A percentile compares a stretch with the other conserved stretches of the same genome.
Evolutionary conservation across 2,329 filamentous ascomycete genomes (phyloP).

Genomic region (Paecilomyces formosus): DNA sequence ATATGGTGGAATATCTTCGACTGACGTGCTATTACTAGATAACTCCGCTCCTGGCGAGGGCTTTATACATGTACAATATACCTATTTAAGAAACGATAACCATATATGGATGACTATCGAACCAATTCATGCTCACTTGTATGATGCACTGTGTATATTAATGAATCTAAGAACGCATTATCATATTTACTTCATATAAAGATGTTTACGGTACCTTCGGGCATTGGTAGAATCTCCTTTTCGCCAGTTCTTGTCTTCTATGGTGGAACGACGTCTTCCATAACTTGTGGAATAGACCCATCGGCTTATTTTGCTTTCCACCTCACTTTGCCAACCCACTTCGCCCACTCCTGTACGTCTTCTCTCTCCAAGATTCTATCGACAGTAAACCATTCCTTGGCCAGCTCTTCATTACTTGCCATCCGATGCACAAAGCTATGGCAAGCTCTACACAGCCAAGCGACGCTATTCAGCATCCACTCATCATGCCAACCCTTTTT

Average conservation of each 20-base stretch:
- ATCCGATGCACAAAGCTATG: slow-evolving; percentile 75
- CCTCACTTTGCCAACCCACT: slow-evolving; percentile 64
- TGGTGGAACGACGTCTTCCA: too few species aligned
- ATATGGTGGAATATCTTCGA: not conserved
- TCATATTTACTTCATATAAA: not conserved
- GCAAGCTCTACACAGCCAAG: slow-evolving; percentile 79
- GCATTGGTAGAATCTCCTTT: too few species aligned
- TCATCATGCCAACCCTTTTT: slow-evolving; percentile 73
- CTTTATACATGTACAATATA: not conserved
- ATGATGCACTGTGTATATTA: not conserved
- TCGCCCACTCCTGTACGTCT: slow-evolving; percentile 63
- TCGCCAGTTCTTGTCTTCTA: too few species aligned
- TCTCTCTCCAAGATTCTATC: slow-evolving; percentile 63
- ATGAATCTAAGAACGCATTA: not conserved
- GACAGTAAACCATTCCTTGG: slow-evolving; percentile 63
- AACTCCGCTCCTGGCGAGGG: not conserved
- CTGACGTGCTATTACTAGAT: not conserved
- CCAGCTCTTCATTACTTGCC: slow-evolving; percentile 69
- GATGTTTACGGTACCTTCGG: not conserved
- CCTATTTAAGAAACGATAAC: not conserved
- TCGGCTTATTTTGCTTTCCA: slow-evolving; percentile 56
- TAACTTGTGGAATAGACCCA: too few species aligned
- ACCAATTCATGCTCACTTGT: not conserved
- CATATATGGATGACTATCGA: not conserved
- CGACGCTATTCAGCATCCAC: slow-evolving; percentile 69